Base-by-base conservation (phyloP, 192 early-diverging fungal genomes). In the Umbelopsis ramanniana region DNA sequence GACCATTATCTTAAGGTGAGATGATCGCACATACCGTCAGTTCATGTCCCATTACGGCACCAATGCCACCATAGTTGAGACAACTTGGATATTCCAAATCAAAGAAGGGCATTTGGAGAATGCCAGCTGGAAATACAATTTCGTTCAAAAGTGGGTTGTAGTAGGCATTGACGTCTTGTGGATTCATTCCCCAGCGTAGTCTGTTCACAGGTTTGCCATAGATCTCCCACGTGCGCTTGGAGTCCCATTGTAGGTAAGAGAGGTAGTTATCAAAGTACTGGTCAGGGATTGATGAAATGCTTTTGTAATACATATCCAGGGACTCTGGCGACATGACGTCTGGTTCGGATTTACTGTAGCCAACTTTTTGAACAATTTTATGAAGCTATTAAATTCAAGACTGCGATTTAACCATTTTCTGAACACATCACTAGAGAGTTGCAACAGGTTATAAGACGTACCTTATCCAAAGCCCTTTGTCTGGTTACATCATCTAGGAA, bases 11-110 rank as follows among this genome's bases (percentile, higher is more conserved):
- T 14, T 45, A 43, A 21, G 12, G 29, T 46, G n/a, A 2, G 35
- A 52, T 63, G 8, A 14, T 45, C 15, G 14, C 3, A 55, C 68
- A 74, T 79, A 86, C 85, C 29, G 84, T 88, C n/a, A 93, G 76
- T 72, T 94, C 92, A 73, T 94, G 92, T 2, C 92, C 91, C 46
- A 92, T 86, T 24, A 94, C 83, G 48, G 85, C 78, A 19, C 92
- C 92, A 33, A 90, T 82, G 7, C 80, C 81, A 19, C 91, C 92
- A 79, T 87, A 93, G 68, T 92, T 92, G 66, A 93, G 37, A 47
- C 84, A 83, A 60, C 77, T 79, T 14, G 90, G 88, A 57, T 83
- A 86, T 7, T 74, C 35, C 1, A 75, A 37, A 67, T 83, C 82
- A 69, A 88, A 93, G 46, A 92, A 83, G 5, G 92, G 91, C 2